Base-by-base conservation (phyloP, 306 rosid species). In the Crataegus laevigata region DNA sequence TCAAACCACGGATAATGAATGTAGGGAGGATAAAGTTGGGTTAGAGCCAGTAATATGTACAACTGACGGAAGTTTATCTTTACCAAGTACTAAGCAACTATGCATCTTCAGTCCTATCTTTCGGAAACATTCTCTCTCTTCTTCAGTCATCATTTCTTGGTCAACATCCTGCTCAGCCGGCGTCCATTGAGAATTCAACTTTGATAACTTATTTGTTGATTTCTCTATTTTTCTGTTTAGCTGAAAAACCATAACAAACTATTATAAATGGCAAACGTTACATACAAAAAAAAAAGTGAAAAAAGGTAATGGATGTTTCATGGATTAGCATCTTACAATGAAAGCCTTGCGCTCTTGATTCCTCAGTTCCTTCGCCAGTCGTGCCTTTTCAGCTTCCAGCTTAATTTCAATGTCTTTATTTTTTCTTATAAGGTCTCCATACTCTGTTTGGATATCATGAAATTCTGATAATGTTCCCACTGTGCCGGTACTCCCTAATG, bases 401-500 rank as follows among this genome's bases (percentile, higher is more conserved):
- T 74, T 83, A 88, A 89, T 74, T 71, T 88, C 80, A 24, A 58
- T 78, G 30, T 85, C 79, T 68, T 26, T 58, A 69, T 69, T 72
- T 72, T 22, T 79, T 3, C 32, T 78, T 66, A 69, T 66, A 17
- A 71, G 72, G 45, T 81, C 76, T 47, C 69, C 82, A 75, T 82
- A 80, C 72, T 72, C 78, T 62, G 66, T 65, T 69, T 77, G 86
- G 54, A 91, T 85, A 64, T 84, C 67, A 79, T 51, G 84, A 80
- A 85, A 93, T 74, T 91, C 96, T 21, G 89, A 83, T 72, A 93
- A 78, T 79, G 87, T 93, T 76, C 96, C 98, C 78, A 89, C 85
- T 4, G 84, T 79, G 71, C 79, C 80, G 36, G 77, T 67, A 13
- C 83, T 79, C 69, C 29, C 79, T 34, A 75, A 60, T n/a, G 67